These are phyloP conservation scores for Globisporangium middletonii DNA, from an alignment of 352 stramenopile species.

Conservation along the genomic window DNA sequence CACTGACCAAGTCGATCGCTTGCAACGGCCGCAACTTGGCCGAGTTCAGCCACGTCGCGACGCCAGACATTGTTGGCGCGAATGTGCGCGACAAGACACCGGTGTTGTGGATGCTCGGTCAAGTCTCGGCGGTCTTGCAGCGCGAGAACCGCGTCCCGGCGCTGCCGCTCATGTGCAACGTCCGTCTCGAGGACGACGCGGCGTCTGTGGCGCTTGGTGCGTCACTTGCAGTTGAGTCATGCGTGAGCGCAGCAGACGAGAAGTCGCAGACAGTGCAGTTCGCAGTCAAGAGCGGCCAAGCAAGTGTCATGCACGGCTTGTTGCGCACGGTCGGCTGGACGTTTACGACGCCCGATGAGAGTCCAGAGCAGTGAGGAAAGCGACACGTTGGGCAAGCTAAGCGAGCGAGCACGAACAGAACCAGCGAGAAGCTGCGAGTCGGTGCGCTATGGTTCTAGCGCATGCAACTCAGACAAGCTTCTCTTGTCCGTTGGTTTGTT, in stretches of 20 bases:
- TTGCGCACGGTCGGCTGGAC: constrained; percentile 18
- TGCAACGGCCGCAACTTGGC: constrained; percentile 42
- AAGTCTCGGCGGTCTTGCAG: constrained; percentile 32
- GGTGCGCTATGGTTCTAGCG: too few relatives aligned
- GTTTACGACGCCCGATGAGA: constrained; percentile 2
- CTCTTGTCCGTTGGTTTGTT: too few relatives aligned
- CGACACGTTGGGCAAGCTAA: too few relatives aligned
- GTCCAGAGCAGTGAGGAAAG: too few relatives aligned
- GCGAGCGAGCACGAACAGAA: too few relatives aligned
- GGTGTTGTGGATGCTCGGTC: constrained; percentile 56
- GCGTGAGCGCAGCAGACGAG: constrained; percentile 16
- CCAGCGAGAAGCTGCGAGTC: too few relatives aligned
- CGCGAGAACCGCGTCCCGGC: constrained; percentile 38
- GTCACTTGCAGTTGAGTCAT: constrained; percentile 26
- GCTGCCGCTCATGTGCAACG: constrained; percentile 54
- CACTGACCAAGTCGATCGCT: constrained; percentile 19
- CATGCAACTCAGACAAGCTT: too few relatives aligned
- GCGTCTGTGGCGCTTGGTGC: constrained; percentile 23
- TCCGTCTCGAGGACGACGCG: constrained; percentile 33
- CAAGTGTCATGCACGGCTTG: constrained; percentile 9
- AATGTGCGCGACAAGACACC: constrained; percentile 23
- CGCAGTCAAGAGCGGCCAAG: constrained; percentile 7
- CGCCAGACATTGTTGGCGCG: constrained; percentile 29
- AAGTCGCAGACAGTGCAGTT: constrained; percentile 7
- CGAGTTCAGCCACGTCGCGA: constrained; percentile 52